A percentile compares a stretch with the other conserved stretches of the same genome.
phyloP scores from a whole-genome alignment of 2,329 filamentous ascomycete genomes.

The Aspergillus texensis region DNA sequence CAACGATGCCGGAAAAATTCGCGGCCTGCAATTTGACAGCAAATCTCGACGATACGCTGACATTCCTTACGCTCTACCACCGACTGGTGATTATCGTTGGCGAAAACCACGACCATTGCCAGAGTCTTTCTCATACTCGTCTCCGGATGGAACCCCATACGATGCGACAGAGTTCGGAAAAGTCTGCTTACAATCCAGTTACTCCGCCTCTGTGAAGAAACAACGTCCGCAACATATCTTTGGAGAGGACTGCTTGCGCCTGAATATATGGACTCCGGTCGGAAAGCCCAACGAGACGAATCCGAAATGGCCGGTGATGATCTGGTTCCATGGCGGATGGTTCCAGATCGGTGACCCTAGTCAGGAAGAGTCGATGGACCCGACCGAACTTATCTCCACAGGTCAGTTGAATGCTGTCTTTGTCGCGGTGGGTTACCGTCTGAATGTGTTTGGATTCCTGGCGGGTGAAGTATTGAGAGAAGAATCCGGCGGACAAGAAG shows the following conservation, averaged over 20 bases:
- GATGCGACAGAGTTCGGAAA: constrained; percentile 43
- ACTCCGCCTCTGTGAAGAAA: constrained; percentile 22
- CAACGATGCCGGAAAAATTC: constrained; percentile 10
- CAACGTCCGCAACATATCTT: constrained; percentile 27
- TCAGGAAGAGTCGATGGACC: constrained; percentile 47
- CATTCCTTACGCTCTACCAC: constrained; percentile 47
- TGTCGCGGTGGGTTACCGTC: constrained; percentile 52
- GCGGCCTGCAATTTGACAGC: constrained; percentile 23
- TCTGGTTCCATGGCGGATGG: constrained; percentile 49
- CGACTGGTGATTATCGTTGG: constrained; percentile 42
- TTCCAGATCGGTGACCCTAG: constrained; percentile 51
- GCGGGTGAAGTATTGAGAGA: constrained; percentile 44
- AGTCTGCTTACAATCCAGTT: constrained; percentile 46
- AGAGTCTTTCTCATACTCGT: constrained; percentile 31
- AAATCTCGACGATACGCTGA: constrained; percentile 34
- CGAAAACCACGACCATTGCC: constrained; percentile 41
- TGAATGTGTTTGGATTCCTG: constrained; percentile 55
- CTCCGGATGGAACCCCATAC: constrained; percentile 27
- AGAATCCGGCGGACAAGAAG: constrained; percentile 25
- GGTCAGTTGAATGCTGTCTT: constrained; percentile 43
- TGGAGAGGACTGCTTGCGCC: constrained; percentile 53
- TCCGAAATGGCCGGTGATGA: constrained; percentile 35
- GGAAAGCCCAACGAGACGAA: constrained; percentile 13
- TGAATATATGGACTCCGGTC: constrained; percentile 54
- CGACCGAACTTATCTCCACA: constrained; percentile 43